Conservation (phyloP, 306 rosid species). For the Lithocarpus polystachyus region DNA sequence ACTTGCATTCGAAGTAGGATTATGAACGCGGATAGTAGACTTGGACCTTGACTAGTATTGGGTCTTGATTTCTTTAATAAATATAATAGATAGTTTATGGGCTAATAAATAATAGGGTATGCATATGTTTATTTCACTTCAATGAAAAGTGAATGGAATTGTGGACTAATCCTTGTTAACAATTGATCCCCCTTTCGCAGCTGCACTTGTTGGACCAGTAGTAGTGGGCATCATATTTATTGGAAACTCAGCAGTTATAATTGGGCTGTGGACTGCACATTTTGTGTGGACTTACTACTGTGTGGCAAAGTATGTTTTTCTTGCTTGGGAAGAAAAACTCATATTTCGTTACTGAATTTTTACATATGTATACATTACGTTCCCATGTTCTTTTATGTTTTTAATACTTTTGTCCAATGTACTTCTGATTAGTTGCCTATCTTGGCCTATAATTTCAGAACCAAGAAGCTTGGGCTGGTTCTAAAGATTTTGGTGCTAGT, state of each 20-base stretch:
- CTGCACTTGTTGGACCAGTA: constrained; percentile 47
- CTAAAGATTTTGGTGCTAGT: constrained; percentile 52
- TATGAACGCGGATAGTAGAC: too few relatives aligned
- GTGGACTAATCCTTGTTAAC: background rate
- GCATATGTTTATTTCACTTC: background rate
- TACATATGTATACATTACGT: background rate
- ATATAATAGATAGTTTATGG: too few relatives aligned
- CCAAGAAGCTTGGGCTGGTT: constrained; percentile 62
- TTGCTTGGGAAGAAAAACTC: background rate
- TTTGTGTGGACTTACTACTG: constrained; percentile 68
- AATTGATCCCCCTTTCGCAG: constrained; percentile 30
- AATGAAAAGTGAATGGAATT: background rate
- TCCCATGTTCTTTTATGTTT: background rate
- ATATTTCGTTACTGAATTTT: background rate
- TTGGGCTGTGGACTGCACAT: constrained; percentile 78
- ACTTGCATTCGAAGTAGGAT: too few relatives aligned
- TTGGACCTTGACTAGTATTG: too few relatives aligned
- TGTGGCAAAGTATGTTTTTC: constrained; percentile 48
- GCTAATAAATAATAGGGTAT: too few relatives aligned
- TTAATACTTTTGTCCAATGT: background rate
- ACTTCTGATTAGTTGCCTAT: background rate
- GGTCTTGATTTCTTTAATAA: too few relatives aligned
- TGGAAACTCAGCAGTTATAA: constrained; percentile 59
- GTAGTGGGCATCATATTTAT: constrained; percentile 38
- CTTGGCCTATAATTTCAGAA: constrained; percentile 41